Percentiles rank a stretch among this genome's conserved stretches.
These are phyloP conservation scores for Penicillium flavigenum DNA, from an alignment of 495 filamentous ascomycete species.

Conservation along the genomic window DNA sequence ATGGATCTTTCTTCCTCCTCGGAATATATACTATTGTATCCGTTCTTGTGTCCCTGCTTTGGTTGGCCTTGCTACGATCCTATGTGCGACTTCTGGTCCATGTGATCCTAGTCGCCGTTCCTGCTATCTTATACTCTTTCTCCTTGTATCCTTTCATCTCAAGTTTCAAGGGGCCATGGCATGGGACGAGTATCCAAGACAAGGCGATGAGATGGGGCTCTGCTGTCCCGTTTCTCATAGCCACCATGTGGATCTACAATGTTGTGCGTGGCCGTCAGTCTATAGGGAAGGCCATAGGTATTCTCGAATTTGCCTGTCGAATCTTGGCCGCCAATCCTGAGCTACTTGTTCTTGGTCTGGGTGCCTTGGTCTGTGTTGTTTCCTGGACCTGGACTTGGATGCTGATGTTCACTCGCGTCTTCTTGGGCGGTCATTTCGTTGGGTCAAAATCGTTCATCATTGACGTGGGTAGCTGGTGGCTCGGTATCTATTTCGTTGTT, in stretches of 20 bases:
- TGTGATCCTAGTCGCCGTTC: conserved; percentile 77
- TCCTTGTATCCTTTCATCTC: conserved; percentile 88
- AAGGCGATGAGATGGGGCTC: conserved; percentile 86
- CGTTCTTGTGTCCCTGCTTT: conserved; percentile 79
- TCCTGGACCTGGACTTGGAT: conserved; percentile 96
- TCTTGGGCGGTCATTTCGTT: conserved; percentile 78
- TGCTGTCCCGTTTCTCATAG: conserved; percentile 69
- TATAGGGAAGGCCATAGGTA: conserved; percentile 73
- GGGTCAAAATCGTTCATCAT: conserved; percentile 68
- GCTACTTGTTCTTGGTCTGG: conserved; percentile 78
- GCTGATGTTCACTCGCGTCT: conserved; percentile 92
- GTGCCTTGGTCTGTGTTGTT: conserved; percentile 69
- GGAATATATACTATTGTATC: conserved; percentile 90
- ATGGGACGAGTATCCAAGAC: conserved; percentile 76
- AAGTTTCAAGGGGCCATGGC: conserved; percentile 73
- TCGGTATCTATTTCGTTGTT: conserved; percentile 83
- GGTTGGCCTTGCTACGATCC: conserved; percentile 83
- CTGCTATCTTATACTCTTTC: conserved; percentile 80
- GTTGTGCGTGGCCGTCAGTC: conserved; percentile 76
- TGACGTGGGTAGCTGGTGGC: conserved; percentile 84
- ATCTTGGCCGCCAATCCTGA: conserved; percentile 84
- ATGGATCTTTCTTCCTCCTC: conserved; percentile 82
- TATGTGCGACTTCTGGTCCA: conserved; percentile 80
- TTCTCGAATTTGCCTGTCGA: conserved; percentile 86
- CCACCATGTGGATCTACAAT: conserved; percentile 77